Conservation (phyloP, 73 alveolate species). For the Stentor roeselii region DNA sequence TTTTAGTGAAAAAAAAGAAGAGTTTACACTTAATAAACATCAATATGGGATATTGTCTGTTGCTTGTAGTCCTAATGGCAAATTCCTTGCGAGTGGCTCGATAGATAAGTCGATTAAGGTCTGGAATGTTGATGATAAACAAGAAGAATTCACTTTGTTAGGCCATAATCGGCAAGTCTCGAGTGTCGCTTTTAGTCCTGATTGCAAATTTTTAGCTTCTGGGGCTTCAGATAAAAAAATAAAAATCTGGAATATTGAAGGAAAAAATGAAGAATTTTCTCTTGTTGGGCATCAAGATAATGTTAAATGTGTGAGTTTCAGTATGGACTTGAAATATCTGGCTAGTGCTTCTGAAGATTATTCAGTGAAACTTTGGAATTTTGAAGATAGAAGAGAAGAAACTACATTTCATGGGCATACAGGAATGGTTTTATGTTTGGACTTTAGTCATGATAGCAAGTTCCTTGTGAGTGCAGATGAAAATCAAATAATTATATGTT, state of each 20-base stretch:
- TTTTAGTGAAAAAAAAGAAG: too few relatives aligned
- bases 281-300: neutral
- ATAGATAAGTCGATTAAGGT: too few relatives aligned
- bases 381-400: neutral
- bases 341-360: neutral
- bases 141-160: neutral
- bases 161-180: neutral
- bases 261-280: neutral
- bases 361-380: neutral
- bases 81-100: too few relatives aligned
- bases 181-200: neutral
- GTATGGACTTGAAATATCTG: neutral
- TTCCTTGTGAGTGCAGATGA: neutral
- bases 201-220: neutral
- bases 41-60: too few relatives aligned
- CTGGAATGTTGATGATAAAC: too few relatives aligned
- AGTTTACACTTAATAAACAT: too few relatives aligned
- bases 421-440: neutral
- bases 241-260: neutral
- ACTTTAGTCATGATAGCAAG: neutral
- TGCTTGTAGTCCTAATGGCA: too few relatives aligned
- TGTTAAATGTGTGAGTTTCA: neutral
- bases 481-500: too few relatives aligned
- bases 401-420: neutral
- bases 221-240: neutral